These are phyloP conservation scores for Alternaria burnsii DNA, from an alignment of 2,329 filamentous ascomycete genomes.

Conservation along the genomic window DNA sequence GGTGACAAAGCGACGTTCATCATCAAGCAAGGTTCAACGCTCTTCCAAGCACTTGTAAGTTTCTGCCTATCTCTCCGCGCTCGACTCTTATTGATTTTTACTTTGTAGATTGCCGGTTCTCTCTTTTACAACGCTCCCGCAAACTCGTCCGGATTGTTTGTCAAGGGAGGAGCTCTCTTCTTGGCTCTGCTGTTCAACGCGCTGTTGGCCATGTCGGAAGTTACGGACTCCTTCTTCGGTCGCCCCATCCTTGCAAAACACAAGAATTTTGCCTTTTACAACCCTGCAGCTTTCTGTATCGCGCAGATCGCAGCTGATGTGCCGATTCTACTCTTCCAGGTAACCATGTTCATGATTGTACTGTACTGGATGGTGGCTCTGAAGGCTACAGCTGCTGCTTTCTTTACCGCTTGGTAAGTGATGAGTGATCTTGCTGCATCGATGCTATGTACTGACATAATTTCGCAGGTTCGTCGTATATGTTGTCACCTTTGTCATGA, in stretches of 20 bases:
- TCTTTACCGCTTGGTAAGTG: slow-evolving; percentile 83
- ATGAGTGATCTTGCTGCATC: slow-evolving; percentile 65
- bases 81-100: background rate
- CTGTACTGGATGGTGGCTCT: slow-evolving; percentile 88
- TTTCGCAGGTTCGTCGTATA: slow-evolving; percentile 18
- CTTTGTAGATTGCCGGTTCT: slow-evolving; percentile 66
- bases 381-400: slow-evolving; percentile 73
- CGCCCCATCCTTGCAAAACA: slow-evolving; percentile 90
- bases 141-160: slow-evolving; percentile 68
- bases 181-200: slow-evolving; percentile 69
- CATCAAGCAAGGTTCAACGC: slow-evolving; percentile 67
- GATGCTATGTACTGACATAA: background rate
- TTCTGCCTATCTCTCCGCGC: background rate
- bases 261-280: slow-evolving; percentile 83
- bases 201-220: slow-evolving; percentile 71
- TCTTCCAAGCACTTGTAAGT: slow-evolving; percentile 60
- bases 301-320: slow-evolving; percentile 72
- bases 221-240: slow-evolving; percentile 65
- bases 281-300: slow-evolving; percentile 77
- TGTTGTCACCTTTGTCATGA: slow-evolving; percentile 68
- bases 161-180: slow-evolving; percentile 71
- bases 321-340: slow-evolving; percentile 66
- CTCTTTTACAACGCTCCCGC: slow-evolving; percentile 71
- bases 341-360: slow-evolving; percentile 66
- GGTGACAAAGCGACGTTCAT: slow-evolving; percentile 71